Base-by-base conservation (phyloP, 164 flowering plant genomes). In the Piper betle region DNA sequence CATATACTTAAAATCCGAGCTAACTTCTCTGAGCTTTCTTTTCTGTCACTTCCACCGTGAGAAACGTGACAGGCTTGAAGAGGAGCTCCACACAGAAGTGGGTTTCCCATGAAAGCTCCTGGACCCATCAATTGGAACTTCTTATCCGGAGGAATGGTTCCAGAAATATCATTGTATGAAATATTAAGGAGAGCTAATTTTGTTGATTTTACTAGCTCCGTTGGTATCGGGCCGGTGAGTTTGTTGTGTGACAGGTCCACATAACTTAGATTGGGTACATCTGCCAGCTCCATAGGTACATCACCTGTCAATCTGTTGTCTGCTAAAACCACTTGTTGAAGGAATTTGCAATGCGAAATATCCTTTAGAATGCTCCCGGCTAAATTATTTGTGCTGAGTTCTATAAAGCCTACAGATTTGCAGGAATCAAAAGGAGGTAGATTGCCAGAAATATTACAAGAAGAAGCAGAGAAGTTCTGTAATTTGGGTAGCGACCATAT, bases 11-110 rank as follows among this genome's bases (percentile, higher is more conserved):
- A 69, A 68, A 79, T 70, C 82, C 81, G 69, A 13, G 63, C 69
- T 46, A 82, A 65, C 74, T 80, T 85, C 61, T 64, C 70, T 1
- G 78, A 66, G 70, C 76, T 73, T 72, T 73, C 76, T 46, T 61
- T 60, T 39, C 65, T 59, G 53, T 62, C 66, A 70, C 53, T 62
- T 67, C 42, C 78, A 57, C 39, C 62, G 9, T 67, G 68, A 64
- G 67, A 72, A 39, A 58, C 74, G n/a, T 68, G n/a, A 70, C 98
- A 93, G 5, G 80, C 68, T 56, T 72, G 64, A 72, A 87, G 67
- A 37, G 96, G 96, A 18, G 72, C 75, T 64, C 99, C 99, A 73
- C 97, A 93, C 33, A 93, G 75, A 55, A 73, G 67, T 33, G 85
- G 80, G 52, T 93, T 93, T 40, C 96, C 97, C 37, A 57, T 56